Percentiles rank a stretch among this genome's conserved stretches.
Evolutionary conservation across 495 filamentous ascomycete genomes (phyloP).

Genomic region (Paragyromitra xinjiangensis): DNA sequence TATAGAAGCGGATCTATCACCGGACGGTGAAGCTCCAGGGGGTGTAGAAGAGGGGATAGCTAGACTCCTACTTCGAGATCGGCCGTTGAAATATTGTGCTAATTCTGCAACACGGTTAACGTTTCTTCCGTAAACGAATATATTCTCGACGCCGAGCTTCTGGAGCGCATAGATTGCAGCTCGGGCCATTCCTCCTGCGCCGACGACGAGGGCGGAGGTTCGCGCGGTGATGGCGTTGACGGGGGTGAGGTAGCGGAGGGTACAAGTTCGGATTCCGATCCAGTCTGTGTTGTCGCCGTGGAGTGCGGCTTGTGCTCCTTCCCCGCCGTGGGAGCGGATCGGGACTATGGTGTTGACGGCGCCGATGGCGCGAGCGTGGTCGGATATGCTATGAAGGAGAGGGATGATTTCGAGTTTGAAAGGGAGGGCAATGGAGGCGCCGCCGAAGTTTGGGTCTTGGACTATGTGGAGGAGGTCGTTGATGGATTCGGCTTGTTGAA

Average conservation of each 20-base stretch:
- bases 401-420: slow-evolving; percentile 78
- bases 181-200: slow-evolving; percentile 83
- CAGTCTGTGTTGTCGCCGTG: slow-evolving; percentile 90
- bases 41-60: background rate
- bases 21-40: background rate
- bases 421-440: slow-evolving; percentile 75
- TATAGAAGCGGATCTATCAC: background rate
- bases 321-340: slow-evolving; percentile 67
- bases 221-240: slow-evolving; percentile 75
- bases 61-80: slow-evolving; percentile 35
- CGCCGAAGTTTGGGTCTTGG: slow-evolving; percentile 73
- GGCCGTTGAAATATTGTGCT: slow-evolving; percentile 71
- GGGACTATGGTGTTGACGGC: slow-evolving; percentile 86
- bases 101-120: slow-evolving; percentile 69
- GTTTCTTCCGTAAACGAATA: slow-evolving; percentile 83
- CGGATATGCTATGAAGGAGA: slow-evolving; percentile 72
- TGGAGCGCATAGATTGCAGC: slow-evolving; percentile 82
- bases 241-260: slow-evolving; percentile 78
- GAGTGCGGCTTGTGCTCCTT: slow-evolving; percentile 72
- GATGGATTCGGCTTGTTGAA: slow-evolving; percentile 70
- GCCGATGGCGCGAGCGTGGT: slow-evolving; percentile 80
- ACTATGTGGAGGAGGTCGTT: slow-evolving; percentile 71
- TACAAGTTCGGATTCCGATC: slow-evolving; percentile 75
- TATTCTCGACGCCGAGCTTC: slow-evolving; percentile 77
- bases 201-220: slow-evolving; percentile 76